Conservation (phyloP, 805 yeast genomes). For the Starmerella geochares region DNA sequence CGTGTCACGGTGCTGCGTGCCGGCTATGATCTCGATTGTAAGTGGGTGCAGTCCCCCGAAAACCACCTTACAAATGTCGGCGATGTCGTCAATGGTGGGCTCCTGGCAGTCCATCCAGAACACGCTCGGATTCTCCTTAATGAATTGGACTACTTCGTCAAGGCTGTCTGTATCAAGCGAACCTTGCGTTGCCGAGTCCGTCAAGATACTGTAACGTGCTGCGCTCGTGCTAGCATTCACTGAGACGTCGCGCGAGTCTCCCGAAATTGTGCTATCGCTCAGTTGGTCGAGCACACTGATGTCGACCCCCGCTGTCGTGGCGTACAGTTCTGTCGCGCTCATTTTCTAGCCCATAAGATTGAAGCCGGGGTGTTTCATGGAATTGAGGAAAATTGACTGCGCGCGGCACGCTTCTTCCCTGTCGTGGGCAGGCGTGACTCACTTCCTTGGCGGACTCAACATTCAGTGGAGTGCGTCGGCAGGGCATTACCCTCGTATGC, state of each 20-base stretch:
- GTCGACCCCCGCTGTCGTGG: background rate
- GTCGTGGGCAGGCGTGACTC: background rate
- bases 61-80: background rate
- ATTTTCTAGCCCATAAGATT: background rate
- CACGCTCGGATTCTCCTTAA: background rate
- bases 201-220: background rate
- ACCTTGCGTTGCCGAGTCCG: background rate
- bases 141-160: background rate
- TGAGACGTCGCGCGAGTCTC: background rate
- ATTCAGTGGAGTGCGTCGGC: background rate
- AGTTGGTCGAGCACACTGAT: background rate
- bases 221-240: background rate
- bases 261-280: background rate
- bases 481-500: background rate
- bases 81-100: background rate
- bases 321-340: background rate
- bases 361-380: too few relatives aligned
- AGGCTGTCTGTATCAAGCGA: background rate
- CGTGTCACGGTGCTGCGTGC: background rate
- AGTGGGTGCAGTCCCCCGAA: conserved; percentile 10
- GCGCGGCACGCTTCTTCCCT: background rate
- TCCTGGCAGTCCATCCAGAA: conserved; percentile 7
- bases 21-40: background rate
- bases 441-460: background rate
- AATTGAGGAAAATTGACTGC: too few relatives aligned